Evolutionary conservation across 2,329 filamentous ascomycete genomes (phyloP), one percentile per base, ranked within the genome.

Genomic region (Beauveria scarabaeidicola): DNA sequence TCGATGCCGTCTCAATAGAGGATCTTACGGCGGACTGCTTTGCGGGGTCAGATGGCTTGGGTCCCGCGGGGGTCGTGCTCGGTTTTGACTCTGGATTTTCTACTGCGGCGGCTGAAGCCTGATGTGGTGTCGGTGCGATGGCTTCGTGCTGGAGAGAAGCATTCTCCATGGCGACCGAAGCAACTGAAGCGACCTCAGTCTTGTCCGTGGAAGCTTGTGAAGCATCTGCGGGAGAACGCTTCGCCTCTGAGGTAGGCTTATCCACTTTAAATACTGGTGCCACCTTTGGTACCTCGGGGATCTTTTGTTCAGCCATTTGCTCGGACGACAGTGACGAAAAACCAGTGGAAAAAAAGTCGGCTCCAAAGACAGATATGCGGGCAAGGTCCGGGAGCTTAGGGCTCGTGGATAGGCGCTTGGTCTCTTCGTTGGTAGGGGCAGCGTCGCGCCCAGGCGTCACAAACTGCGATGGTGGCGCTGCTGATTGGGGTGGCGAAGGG

Each of bases 331-430:
- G 11, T 5, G 52, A 44, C 8, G 44, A 38, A n/a, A 60, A 60
- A 1, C 58, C 58, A 27, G 13, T 63, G 17, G 66, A 76, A 62
- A 86, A 85, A 47, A 86, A 74, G 61, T 85, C 82, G 46, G 80
- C 73, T 1, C 82, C 82, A 67, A 87, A 87, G 1, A 76, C 76
- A 46, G 84, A 87, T 73, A 86, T 74, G 27, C 83, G 81, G 13
- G 77, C 74, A 3, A 87, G 66, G 62, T 82, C 76, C 10, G 84
- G 84, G 19, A 87, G 73, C 63, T 81, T 78, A 0, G 82, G 83
- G 62, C 83, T 85, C 1, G 74, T 75, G 1, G 81, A 83, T 43
- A 74, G 72, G 17, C 75, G 70, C 8, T 65, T 66, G 3, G 64
- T 60, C 8, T 66, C 63, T 43, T 57, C 44, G 9, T 57, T 27